Evolutionary conservation across 2,329 filamentous ascomycete species (phyloP).

Genomic region (Elsinoe ampelina): DNA sequence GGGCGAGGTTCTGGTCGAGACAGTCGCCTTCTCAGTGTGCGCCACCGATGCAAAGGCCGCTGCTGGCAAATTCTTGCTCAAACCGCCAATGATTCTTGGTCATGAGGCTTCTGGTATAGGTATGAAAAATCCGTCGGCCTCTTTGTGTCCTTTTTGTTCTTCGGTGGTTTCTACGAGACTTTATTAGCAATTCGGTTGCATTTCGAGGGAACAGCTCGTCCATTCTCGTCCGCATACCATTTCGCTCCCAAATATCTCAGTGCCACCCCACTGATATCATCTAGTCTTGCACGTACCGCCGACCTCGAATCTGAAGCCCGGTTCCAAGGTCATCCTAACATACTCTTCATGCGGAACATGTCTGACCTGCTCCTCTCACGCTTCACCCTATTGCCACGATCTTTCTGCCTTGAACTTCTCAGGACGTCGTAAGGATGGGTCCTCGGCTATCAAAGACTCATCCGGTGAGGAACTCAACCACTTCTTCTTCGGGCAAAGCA

Average conservation of each 20-base stretch:
- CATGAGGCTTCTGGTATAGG: slow-evolving; percentile 20
- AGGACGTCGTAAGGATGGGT: slow-evolving; percentile 14
- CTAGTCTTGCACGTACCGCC: neutral
- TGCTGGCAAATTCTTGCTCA: slow-evolving; percentile 20
- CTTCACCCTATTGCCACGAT: slow-evolving; percentile 20
- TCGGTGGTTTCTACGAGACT: neutral
- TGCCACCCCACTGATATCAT: too few species aligned
- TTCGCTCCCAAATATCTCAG: too few species aligned
- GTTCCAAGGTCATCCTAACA: slow-evolving; percentile 21
- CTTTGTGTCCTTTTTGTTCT: neutral
- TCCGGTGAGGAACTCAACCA: slow-evolving; percentile 17
- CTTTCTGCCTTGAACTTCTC: slow-evolving; percentile 18
- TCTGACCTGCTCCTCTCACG: slow-evolving; percentile 16
- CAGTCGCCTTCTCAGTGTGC: slow-evolving; percentile 22
- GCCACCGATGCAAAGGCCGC: slow-evolving; percentile 21
- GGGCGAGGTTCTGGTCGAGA: slow-evolving; percentile 22
- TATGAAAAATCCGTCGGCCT: neutral
- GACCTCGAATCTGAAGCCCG: slow-evolving; percentile 16
- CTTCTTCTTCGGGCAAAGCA: slow-evolving; percentile 23
- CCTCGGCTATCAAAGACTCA: slow-evolving; percentile 16
- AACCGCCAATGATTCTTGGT: slow-evolving; percentile 20
- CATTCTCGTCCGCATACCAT: too few species aligned
- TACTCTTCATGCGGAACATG: slow-evolving; percentile 20
- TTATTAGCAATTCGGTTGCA: too few species aligned
- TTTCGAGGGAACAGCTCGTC: too few species aligned